Percentiles rank a stretch among this genome's conserved stretches.
Conservation (phyloP, 176 grass and related monocot genomes). For the Alloteropsis semialata region DNA sequence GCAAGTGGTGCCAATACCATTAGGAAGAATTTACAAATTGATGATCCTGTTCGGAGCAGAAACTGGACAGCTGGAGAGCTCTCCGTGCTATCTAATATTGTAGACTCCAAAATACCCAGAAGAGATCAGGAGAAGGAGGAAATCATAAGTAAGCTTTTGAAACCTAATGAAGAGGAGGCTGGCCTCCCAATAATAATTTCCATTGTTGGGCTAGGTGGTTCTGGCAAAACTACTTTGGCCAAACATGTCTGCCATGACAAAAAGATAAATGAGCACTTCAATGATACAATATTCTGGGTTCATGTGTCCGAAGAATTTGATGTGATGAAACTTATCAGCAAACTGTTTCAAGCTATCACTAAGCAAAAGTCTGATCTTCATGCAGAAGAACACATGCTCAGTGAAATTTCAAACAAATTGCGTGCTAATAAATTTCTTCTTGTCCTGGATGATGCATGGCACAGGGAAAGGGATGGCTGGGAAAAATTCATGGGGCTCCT, state of each 20-base stretch:
- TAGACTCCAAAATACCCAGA: neutral
- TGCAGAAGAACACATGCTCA: neutral
- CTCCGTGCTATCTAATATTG: neutral
- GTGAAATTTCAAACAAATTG: neutral
- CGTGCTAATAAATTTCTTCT: neutral
- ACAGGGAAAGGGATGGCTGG: neutral
- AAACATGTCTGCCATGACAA: neutral
- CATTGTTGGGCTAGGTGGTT: constrained; percentile 25
- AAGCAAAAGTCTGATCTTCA: neutral
- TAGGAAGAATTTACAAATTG: neutral
- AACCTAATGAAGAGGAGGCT: neutral
- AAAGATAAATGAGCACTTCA: neutral
- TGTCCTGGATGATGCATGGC: constrained; percentile 39
- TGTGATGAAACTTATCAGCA: neutral
- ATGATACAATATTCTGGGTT: neutral
- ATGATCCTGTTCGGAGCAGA: neutral
- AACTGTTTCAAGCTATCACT: neutral
- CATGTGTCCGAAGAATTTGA: constrained; percentile 20
- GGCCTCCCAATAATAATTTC: neutral
- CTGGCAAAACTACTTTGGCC: constrained; percentile 38
- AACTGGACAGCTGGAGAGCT: neutral
- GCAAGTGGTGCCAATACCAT: neutral
- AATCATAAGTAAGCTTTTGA: neutral
- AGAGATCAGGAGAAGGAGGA: neutral
- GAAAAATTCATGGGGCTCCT: neutral